Evolutionary conservation across 805 yeast species (phyloP), one percentile per base, ranked within the genome.

Genomic region (Kodamaea leandrae): DNA sequence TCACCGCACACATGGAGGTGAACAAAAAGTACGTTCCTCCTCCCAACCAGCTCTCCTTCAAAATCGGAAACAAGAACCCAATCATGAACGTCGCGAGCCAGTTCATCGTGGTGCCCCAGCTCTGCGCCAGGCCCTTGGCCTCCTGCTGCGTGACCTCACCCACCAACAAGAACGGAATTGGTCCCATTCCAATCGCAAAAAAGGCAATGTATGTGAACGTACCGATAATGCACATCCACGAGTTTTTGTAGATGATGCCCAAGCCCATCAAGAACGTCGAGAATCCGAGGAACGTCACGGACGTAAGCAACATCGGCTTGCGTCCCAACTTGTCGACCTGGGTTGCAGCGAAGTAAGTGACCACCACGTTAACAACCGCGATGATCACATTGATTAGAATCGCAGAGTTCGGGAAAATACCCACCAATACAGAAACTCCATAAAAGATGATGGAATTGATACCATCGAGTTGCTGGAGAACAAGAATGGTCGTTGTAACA

Each of bases 171-270:
- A 93, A 91, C 30, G 99, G 99, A 41, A 93, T 89, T 5, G 99
- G 99, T 0, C 99, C 99, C 46, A 89, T 60, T 0, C 99, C 99
- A 24, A 85, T 66, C 0, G 97, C 98, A 68, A 91, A 93, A 19
- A 88, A 77, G 1, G 84, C 80, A 36, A 91, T 89, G 57, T 88
- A 90, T 1, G 74, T 55, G 40, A 87, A 76, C 0, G 89, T 82
- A 8, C 89, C 80, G 1, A 74, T 37, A 1, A 84, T 80, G 1
- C 90, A 73, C 10, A 82, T 45, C 0, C 63, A 23, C 0, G 85
- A 68, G 37, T 64, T 64, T 2, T 68, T 59, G 13, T 58, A 46
- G 14, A 77, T 54, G 27, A 91, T 83, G 2, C 95, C 91, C 16
- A 76, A 32, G 1, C 87, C 82, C 57, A 91, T 77, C 3, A 80